These are phyloP conservation scores for Zygotorulaspora danielsina DNA, from an alignment of 805 yeast species.

Conservation along the genomic window DNA sequence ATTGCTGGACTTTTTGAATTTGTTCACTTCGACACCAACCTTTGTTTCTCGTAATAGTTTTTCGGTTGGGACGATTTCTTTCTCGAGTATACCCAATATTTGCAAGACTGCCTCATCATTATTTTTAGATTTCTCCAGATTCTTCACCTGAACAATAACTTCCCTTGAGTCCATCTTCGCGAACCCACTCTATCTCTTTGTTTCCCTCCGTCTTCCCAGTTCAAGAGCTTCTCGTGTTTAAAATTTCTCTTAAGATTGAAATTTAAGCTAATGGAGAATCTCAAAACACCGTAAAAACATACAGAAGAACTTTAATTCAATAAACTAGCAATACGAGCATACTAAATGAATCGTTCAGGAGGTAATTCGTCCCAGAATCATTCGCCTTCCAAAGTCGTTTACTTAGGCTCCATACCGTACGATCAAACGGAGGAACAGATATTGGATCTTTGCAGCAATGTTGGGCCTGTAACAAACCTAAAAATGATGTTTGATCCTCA, in stretches of 20 bases:
- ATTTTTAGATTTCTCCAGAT: conserved; percentile 62
- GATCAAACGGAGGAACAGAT: conserved; percentile 94
- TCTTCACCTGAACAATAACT: conserved; percentile 61
- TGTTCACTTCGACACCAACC: conserved; percentile 95
- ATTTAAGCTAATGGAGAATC: no score
- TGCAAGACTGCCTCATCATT: conserved; percentile 62
- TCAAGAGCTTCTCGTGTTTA: no score
- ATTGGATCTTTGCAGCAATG: conserved; percentile 75
- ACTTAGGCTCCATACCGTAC: conserved; percentile 84
- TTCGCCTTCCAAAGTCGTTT: conserved; percentile 47
- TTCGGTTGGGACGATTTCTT: conserved; percentile 77
- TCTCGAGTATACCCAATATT: conserved; percentile 59
- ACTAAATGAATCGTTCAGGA: conserved; percentile 17
- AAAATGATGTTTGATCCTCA: conserved; percentile 79
- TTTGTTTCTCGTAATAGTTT: conserved; percentile 81
- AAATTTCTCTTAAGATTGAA: no score
- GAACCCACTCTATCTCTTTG: conserved; percentile 1
- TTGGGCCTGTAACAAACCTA: conserved; percentile 78
- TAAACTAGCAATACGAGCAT: no score
- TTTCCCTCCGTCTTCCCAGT: neutral
- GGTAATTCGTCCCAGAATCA: conserved; percentile 21
- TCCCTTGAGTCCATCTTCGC: conserved; percentile 67
- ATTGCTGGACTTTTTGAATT: conserved; percentile 65
- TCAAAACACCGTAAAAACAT: no score
- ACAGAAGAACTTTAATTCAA: no score